These are phyloP conservation scores for Baorangia bicolor DNA, from an alignment of 768 basidiomycete genomes.

Conservation along the genomic window DNA sequence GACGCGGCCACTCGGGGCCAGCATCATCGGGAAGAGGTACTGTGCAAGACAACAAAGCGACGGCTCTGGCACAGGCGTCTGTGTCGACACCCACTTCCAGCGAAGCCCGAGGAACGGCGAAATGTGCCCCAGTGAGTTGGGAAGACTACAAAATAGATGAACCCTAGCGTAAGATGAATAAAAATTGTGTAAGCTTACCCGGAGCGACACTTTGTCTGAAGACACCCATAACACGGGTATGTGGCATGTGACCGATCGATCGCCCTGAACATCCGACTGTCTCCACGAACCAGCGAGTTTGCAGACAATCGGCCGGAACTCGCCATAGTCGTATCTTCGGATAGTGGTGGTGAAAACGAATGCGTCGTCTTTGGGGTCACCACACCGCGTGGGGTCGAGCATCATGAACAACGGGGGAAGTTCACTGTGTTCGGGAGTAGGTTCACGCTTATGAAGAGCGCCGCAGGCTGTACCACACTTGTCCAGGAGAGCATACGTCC, in stretches of 20 bases:
- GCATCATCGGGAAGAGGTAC: conserved; percentile 72
- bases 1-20: conserved; percentile 76
- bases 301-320: conserved; percentile 74
- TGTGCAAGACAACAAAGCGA: conserved; percentile 73
- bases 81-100: conserved; percentile 51
- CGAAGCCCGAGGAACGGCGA: conserved; percentile 57
- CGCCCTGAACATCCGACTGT: conserved; percentile 53
- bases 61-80: conserved; percentile 71
- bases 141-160: conserved; percentile 45
- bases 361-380: conserved; percentile 69
- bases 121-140: conserved; percentile 52
- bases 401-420: conserved; percentile 71
- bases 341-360: conserved; percentile 85
- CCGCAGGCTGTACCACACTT: conserved; percentile 88
- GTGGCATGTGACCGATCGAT: conserved; percentile 52
- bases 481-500: conserved; percentile 73
- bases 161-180: background rate
- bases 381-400: conserved; percentile 82
- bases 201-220: conserved; percentile 46
- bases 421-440: conserved; percentile 40
- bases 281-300: conserved; percentile 77
- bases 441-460: conserved; percentile 69
- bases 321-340: conserved; percentile 77
- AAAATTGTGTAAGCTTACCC: conserved; percentile 41
- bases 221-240: conserved; percentile 67